Evolutionary conservation across 2,329 filamentous ascomycete species (phyloP).

Genomic region (Calonectria multiphialidica): DNA sequence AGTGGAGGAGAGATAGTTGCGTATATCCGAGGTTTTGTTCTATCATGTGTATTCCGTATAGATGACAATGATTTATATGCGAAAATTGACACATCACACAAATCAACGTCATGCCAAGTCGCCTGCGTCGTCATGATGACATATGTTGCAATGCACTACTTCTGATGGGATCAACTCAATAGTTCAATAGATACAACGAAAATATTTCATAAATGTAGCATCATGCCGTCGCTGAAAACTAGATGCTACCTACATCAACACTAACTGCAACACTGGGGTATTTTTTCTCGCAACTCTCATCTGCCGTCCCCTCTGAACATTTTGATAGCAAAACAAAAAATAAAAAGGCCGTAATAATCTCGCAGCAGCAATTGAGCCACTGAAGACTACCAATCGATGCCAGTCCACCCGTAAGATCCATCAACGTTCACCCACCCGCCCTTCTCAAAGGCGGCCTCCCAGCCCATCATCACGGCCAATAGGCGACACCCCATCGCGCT

Average conservation of each 20-base stretch:
- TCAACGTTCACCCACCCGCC: conserved; percentile 85
- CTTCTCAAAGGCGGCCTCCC: conserved; percentile 74
- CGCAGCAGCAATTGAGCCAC: not conserved
- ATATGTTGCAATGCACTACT: too few relatives aligned
- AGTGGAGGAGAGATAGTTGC: too few relatives aligned
- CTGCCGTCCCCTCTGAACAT: not conserved
- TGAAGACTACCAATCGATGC: conserved; percentile 50
- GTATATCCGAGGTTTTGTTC: too few relatives aligned
- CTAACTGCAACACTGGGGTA: conserved; percentile 22
- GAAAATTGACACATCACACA: too few relatives aligned
- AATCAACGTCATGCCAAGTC: too few relatives aligned
- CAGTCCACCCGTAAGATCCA: conserved; percentile 73
- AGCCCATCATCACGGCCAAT: conserved; percentile 88
- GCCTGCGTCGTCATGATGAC: not conserved
- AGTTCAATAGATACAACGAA: conserved; percentile 9
- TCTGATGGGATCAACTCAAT: too few relatives aligned
- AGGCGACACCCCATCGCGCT: conserved; percentile 80
- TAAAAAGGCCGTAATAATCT: not conserved
- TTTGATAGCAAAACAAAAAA: conserved; percentile 6
- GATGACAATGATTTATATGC: too few relatives aligned
- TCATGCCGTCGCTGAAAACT: conserved; percentile 27
- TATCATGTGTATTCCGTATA: too few relatives aligned
- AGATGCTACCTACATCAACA: conserved; percentile 35
- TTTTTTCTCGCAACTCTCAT: conserved; percentile 10
- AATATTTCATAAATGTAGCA: conserved; percentile 16